Base-by-base conservation (phyloP, 2,329 filamentous ascomycete genomes). In the Nothopassalora personata region DNA sequence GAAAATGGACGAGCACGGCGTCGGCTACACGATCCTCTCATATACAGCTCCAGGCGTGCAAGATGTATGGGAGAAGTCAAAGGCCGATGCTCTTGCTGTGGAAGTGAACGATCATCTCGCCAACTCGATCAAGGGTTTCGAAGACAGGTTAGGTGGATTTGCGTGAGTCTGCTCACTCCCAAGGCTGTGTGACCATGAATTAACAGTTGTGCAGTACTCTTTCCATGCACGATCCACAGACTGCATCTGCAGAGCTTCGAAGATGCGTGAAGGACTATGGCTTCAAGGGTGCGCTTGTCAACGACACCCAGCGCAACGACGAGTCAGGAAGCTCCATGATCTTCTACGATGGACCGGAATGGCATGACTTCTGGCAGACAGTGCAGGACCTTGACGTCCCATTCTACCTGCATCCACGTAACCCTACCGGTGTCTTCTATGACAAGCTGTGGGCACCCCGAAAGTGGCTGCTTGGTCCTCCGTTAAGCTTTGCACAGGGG, bases 301-400 rank as follows among this genome's bases (percentile, higher is more conserved):
- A 71, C 56, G 68, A 70, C 53, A 68, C 66, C 4, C 85, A 88
- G 67, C 80, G 81, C 30, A 77, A 82, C 15, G 83, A 83, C 3
- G 62, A 74, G 0, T 81, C 85, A 58, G 84, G 83, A 39, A 82
- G 86, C 57, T 79, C 80, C 27, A 81, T 84, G 76, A 74, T 87
- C 68, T 87, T 86, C 73, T 88, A 87, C 72, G 86, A 88, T 67
- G 74, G 78, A 8, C 76, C 80, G 0, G 79, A 82, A 60, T 88
- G 81, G 77, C 83, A 85, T 63, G 70, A 79, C 23, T 87, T 88
- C 76, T 87, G 85, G 85, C 67, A 76, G 11, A 80, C 79, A 0
- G 77, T 80, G 8, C 77, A 76, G 1, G 81, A 86, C 47, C 79
- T 88, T 0, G 82, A 86, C 58, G 84, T 86, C 0, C 84, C 85